A percentile compares a stretch with the other conserved stretches of the same genome.
These are phyloP conservation scores for Penicillium sp. DNA, from an alignment of 2,329 filamentous ascomycete genomes.

Conservation along the genomic window DNA sequence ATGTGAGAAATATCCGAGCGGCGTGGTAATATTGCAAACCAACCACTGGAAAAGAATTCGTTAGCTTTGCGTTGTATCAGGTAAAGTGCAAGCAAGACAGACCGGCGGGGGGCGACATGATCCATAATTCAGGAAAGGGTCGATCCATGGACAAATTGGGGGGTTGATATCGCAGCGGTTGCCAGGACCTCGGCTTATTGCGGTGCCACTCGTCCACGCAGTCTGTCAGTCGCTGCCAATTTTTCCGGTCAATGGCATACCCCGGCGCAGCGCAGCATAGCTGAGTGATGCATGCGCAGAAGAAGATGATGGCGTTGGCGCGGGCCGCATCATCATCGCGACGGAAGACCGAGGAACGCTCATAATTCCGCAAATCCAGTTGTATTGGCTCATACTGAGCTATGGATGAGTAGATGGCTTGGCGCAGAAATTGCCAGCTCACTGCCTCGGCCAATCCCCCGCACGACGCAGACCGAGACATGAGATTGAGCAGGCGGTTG, in stretches of 20 bases:
- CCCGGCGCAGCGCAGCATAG: slow-evolving; percentile 26
- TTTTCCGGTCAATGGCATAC: slow-evolving; percentile 21
- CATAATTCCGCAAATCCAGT: slow-evolving; percentile 42
- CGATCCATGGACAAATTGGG: slow-evolving; percentile 24
- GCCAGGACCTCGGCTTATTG: slow-evolving; percentile 34
- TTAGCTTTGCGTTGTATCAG: neutral
- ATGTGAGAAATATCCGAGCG: slow-evolving; percentile 31
- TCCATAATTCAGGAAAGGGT: slow-evolving; percentile 41
- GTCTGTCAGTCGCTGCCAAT: slow-evolving; percentile 30
- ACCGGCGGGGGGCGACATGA: slow-evolving; percentile 39
- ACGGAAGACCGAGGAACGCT: slow-evolving; percentile 41
- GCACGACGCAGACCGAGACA: slow-evolving; percentile 44
- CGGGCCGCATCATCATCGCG: slow-evolving; percentile 41
- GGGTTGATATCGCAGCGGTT: slow-evolving; percentile 35
- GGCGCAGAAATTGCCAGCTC: slow-evolving; percentile 46
- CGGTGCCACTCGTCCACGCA: slow-evolving; percentile 35
- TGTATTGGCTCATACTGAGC: slow-evolving; percentile 40
- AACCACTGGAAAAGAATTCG: slow-evolving; percentile 28
- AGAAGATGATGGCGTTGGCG: slow-evolving; percentile 42
- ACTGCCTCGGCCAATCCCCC: slow-evolving; percentile 45
- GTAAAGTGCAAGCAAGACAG: slow-evolving; percentile 5
- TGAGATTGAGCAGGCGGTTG: slow-evolving; percentile 41
- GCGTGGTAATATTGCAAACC: slow-evolving; percentile 44
- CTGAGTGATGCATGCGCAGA: slow-evolving; percentile 43
- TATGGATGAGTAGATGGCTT: slow-evolving; percentile 47